Evolutionary conservation across 2,329 filamentous ascomycete species (phyloP), one percentile per base, ranked within the genome.

Genomic region (Pezicula radicicola): DNA sequence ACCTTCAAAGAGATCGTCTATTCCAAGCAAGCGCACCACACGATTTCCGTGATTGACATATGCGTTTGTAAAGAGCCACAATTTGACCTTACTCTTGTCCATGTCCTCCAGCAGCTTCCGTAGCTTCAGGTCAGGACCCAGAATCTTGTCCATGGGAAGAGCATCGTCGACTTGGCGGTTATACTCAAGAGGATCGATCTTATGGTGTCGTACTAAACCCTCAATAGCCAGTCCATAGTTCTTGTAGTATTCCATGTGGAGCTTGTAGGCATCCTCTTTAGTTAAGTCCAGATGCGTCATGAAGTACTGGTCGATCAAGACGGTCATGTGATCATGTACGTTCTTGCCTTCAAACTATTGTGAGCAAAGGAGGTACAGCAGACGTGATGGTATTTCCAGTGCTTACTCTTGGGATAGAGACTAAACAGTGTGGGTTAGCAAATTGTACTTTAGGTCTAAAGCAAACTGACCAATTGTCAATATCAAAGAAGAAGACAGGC

Each of bases 191-290:
- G 94, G 89, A 64, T 97, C 90, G 63, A 99, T 96, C 70, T 96
- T 85, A 74, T 99, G 94, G 71, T 97, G 89, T 9, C 91, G 85
- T 36, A 96, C 90, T 1, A 99, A 80, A 1, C 94, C 94, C 73
- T 97, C 91, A 58, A 99, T 95, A 28, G 94, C 94, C n/a, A 99
- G 83, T 28, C 95, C 94, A 68, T 99, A 99, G 69, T 89, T 91
- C 64, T 85, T 87, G 75, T 97, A 99, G 75, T 99, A 99, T 63
- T 92, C 89, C 69, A 84, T 79, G 71, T 97, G 94, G 25, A 99
- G 82, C 63, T 86, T 81, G 54, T 83, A 83, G n/a, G 94, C 94
- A 53, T 97, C 93, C 50, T 90, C 79, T 60, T 78, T 76, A 1
- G 82, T 78, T 2, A 97, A 75, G 19, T 84, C 81, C 4, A 97